Percentiles rank a stretch among this genome's conserved stretches.
Evolutionary conservation across 345 rosid species (phyloP).

Genomic region (Gossypium bickii): DNA sequence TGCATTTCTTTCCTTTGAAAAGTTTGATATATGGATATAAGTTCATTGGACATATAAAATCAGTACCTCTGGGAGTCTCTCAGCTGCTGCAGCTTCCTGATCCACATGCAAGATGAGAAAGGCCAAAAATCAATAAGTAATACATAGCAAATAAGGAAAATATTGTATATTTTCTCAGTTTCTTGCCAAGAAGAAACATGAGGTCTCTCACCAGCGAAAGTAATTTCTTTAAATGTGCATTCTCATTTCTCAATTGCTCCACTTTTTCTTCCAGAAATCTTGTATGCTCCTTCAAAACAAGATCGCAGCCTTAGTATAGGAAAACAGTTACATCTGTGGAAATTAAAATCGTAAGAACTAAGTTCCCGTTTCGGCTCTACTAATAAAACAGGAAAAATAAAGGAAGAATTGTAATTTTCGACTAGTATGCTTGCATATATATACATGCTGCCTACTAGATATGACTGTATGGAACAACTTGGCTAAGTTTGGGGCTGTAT

Average conservation of each 20-base stretch:
- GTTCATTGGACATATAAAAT: background rate
- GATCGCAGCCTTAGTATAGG: background rate
- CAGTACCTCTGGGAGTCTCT: background rate
- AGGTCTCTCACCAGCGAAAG: conserved; percentile 10
- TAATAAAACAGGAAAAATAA: too few relatives aligned
- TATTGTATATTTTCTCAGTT: background rate
- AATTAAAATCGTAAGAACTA: too few relatives aligned
- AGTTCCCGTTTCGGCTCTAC: too few relatives aligned
- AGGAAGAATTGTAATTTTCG: too few relatives aligned
- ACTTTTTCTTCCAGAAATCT: background rate
- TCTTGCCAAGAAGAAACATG: background rate
- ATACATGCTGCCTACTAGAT: too few relatives aligned
- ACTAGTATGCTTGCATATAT: too few relatives aligned
- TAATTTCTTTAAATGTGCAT: background rate
- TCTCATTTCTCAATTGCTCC: background rate
- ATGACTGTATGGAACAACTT: background rate
- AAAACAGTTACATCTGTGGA: background rate
- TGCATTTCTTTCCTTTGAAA: background rate
- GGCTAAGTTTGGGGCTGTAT: background rate
- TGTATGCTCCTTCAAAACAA: background rate
- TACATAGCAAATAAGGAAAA: background rate
- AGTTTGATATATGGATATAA: background rate
- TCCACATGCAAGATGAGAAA: background rate
- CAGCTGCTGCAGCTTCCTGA: background rate
- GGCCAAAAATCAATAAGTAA: background rate